These are phyloP conservation scores for Amanita molliuscula DNA, from an alignment of 768 basidiomycete species.

Conservation along the genomic window DNA sequence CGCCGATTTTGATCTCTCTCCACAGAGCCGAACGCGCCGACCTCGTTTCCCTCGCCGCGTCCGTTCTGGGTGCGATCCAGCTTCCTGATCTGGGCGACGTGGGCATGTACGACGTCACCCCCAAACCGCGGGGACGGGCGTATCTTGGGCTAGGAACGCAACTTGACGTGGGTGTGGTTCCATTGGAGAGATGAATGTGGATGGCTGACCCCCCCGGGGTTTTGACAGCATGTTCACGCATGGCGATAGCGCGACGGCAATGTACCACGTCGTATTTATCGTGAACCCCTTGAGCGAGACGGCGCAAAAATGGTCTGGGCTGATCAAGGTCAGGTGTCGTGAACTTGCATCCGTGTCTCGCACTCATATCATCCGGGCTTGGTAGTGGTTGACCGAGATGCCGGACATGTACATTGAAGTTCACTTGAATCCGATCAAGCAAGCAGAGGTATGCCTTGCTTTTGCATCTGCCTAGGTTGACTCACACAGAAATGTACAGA, in stretches of 20 bases:
- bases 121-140: slow-evolving; percentile 43
- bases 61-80: slow-evolving; percentile 62
- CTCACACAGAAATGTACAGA: slow-evolving; percentile 26
- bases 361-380: not conserved
- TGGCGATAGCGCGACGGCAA: slow-evolving; percentile 58
- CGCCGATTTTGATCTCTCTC: not conserved
- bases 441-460: slow-evolving; percentile 49
- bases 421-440: slow-evolving; percentile 63
- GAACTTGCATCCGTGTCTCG: no score
- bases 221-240: slow-evolving; percentile 49
- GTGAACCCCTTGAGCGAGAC: slow-evolving; percentile 80
- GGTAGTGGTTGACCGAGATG: slow-evolving; percentile 53
- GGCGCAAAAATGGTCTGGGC: slow-evolving; percentile 78
- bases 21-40: slow-evolving; percentile 47
- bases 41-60: slow-evolving; percentile 54
- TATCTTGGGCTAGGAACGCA: slow-evolving; percentile 51
- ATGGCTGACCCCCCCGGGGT: not conserved
- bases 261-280: slow-evolving; percentile 61
- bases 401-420: slow-evolving; percentile 63
- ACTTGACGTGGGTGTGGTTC: slow-evolving; percentile 46
- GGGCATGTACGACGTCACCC: slow-evolving; percentile 61
- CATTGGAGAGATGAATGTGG: no score
- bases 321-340: slow-evolving; percentile 46
- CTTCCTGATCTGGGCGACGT: slow-evolving; percentile 63
- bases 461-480: not conserved